Evolutionary conservation across 192 early-diverging fungal species (phyloP), one percentile per base, ranked within the genome.

Genomic region (Glomus cerebriforme): DNA sequence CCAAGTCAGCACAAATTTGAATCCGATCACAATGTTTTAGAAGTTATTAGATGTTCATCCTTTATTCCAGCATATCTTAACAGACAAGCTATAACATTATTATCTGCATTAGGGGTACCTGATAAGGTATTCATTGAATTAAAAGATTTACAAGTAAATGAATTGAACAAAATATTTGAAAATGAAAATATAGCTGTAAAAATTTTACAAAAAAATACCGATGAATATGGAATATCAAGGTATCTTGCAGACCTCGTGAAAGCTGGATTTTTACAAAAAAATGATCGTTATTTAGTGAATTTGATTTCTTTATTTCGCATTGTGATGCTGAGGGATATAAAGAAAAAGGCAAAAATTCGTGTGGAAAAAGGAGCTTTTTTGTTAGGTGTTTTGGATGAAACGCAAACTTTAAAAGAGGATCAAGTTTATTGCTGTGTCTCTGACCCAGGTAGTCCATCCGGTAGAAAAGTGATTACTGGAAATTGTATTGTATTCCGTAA

Each of bases 61-160:
- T 86, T 82, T 54, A 86, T 88, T 27, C 74, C 87, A 2, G 85
- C 87, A 1, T 90, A 85, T 59, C 80, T 93, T 0, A 93, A 93
- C 79, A 77, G 91, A n/a, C 92, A 93, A 68, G 84, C 90, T 19
- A 93, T 93, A 65, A 86, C 90, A 0, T 74, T 93, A 1, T 68
- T 93, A 9, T 81, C 88, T 10, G 59, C 85, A 19, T 80, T 93
- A 1, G 91, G 90, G 0, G 86, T 93, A 12, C 80, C 87, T 0
- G 89, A 92, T 60, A 63, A 85, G 24, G 80, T 88, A 1, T 91
- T 93, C 59, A 78, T 88, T 69, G 79, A 84, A 2, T 72, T 91
- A 37, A 87, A 88, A 75, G 54, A 82, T 34, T 37, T 64, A 13
- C 85, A 87, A 81, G 63, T 89, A 13, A 32, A 39, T 24, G 79